phyloP scores from a whole-genome alignment of 2,329 filamentous ascomycete species.

The Nothomitra cinnamomea region DNA sequence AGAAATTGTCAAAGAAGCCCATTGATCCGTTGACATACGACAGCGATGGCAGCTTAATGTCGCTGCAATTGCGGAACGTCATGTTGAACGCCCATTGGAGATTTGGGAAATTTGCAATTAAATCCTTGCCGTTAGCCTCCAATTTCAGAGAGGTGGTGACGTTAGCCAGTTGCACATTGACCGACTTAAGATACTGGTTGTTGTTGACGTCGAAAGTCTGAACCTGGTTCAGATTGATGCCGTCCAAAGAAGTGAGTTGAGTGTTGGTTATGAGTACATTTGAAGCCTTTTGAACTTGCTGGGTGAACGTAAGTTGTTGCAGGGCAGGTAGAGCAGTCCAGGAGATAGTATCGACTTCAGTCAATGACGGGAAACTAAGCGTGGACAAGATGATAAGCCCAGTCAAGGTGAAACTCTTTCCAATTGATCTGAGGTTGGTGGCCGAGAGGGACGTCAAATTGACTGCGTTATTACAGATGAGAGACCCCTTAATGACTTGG shows the following conservation, averaged over 20 bases:
- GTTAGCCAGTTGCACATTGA: slow-evolving; percentile 63
- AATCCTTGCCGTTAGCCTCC: slow-evolving; percentile 59
- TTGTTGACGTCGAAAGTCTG: slow-evolving; percentile 70
- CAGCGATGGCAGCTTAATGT: slow-evolving; percentile 57
- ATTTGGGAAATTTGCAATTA: slow-evolving; percentile 60
- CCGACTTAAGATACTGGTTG: slow-evolving; percentile 62
- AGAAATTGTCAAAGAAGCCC: slow-evolving; percentile 68
- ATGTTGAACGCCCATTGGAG: slow-evolving; percentile 64
- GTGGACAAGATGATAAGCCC: slow-evolving; percentile 51
- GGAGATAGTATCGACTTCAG: slow-evolving; percentile 45
- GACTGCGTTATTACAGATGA: slow-evolving; percentile 35
- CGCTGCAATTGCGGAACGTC: slow-evolving; percentile 65
- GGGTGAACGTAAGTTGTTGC: slow-evolving; percentile 39
- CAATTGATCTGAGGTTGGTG: slow-evolving; percentile 44
- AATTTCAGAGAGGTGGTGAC: slow-evolving; percentile 55
- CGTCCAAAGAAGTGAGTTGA: slow-evolving; percentile 57
- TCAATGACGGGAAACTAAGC: slow-evolving; percentile 50
- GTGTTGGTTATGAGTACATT: slow-evolving; percentile 73
- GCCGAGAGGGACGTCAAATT: slow-evolving; percentile 48
- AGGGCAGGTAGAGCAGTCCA: slow-evolving; percentile 56
- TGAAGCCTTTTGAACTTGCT: slow-evolving; percentile 48
- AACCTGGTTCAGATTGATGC: slow-evolving; percentile 63
- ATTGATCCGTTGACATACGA: slow-evolving; percentile 58
- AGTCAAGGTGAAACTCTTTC: slow-evolving; percentile 50
- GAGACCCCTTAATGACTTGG: slow-evolving; percentile 38